A percentile compares a stretch with the other conserved stretches of the same genome.
phyloP scores from a whole-genome alignment of 139 green algal genomes.

The Chlamydomonas schloesseri region DNA sequence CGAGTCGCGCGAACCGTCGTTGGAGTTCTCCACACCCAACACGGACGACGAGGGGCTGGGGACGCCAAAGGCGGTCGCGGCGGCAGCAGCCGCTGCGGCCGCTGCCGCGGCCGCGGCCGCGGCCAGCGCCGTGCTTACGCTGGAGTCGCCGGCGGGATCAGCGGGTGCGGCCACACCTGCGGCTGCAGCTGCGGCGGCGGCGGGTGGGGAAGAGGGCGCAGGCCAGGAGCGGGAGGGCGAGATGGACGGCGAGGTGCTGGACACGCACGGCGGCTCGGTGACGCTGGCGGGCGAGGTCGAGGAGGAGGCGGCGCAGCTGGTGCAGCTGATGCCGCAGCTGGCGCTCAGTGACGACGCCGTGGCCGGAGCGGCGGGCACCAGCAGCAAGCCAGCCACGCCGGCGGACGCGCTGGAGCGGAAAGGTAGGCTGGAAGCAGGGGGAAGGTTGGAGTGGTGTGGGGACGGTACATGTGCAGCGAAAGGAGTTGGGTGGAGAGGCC shows the following conservation, averaged over 20 bases:
- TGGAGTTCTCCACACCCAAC: slow-evolving; percentile 32
- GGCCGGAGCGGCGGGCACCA: background rate
- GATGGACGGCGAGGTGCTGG: too few species aligned
- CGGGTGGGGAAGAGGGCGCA: background rate
- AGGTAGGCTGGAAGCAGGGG: background rate
- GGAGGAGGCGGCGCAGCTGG: background rate
- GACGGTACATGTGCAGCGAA: too few species aligned
- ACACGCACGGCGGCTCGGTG: background rate
- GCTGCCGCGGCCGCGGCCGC: too few species aligned
- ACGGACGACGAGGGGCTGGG: slow-evolving; percentile 26
- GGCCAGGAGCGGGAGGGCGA: background rate
- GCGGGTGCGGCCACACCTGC: background rate
- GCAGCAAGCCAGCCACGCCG: background rate
- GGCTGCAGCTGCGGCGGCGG: background rate
- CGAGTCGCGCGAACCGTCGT: slow-evolving; percentile 9
- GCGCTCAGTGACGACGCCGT: background rate
- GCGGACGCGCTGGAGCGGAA: background rate
- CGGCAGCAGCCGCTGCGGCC: background rate
- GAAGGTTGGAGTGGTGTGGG: too few species aligned
- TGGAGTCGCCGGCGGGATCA: too few species aligned
- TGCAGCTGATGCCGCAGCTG: background rate
- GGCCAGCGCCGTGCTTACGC: too few species aligned
- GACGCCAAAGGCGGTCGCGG: slow-evolving; percentile 14
- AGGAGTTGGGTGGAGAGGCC: too few species aligned
- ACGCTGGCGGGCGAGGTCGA: background rate